phyloP scores from a whole-genome alignment of 2,329 filamentous ascomycete genomes.

The Sclerotinia borealis region DNA sequence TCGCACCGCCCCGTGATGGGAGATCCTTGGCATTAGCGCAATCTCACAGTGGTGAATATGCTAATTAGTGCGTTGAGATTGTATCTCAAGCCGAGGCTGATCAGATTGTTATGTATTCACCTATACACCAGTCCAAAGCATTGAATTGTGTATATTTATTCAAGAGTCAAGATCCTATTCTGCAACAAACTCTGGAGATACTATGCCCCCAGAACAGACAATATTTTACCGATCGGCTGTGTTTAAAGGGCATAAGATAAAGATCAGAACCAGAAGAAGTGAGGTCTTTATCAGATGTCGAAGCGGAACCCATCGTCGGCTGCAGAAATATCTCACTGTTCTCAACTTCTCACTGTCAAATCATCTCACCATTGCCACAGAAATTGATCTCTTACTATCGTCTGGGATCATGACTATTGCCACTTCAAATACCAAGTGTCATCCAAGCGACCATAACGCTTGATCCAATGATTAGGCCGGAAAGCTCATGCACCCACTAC shows the following conservation, averaged over 20 bases:
- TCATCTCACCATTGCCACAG: background rate
- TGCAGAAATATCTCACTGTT: background rate
- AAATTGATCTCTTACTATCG: background rate
- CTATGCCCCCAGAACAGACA: too few relatives aligned
- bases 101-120: background rate
- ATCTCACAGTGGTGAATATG: background rate
- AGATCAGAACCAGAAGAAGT: too few relatives aligned
- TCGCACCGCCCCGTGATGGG: too few relatives aligned
- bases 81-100: background rate
- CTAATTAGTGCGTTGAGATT: background rate
- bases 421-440: too few relatives aligned
- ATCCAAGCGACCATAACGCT: too few relatives aligned
- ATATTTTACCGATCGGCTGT: too few relatives aligned
- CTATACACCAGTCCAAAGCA: background rate
- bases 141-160: background rate
- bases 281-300: background rate
- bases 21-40: too few relatives aligned
- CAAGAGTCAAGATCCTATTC: background rate
- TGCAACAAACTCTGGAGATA: too few relatives aligned
- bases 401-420: too few relatives aligned
- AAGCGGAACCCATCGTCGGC: background rate
- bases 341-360: background rate
- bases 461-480: too few relatives aligned
- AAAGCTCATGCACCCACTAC: too few relatives aligned
- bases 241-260: background rate